Conservation (phyloP, 2,329 filamentous ascomycete genomes). For the Rutstroemia sp. region DNA sequence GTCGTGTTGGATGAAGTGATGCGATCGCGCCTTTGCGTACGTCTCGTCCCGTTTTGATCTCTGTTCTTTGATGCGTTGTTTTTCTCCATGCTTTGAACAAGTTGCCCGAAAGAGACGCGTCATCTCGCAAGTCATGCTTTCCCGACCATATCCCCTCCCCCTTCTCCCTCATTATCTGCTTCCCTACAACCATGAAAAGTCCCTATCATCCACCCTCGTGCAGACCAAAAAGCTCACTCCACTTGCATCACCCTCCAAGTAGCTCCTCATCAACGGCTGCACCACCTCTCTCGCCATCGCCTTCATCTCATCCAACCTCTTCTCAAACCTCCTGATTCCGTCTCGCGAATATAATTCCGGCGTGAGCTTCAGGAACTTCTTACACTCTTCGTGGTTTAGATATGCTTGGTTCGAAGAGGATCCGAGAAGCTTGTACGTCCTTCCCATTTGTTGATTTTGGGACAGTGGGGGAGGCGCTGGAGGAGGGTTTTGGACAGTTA, state of each 20-base stretch:
- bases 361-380: constrained; percentile 77
- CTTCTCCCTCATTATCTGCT: not conserved
- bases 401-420: constrained; percentile 52
- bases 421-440: constrained; percentile 72
- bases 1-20: not conserved
- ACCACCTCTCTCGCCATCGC: constrained; percentile 74
- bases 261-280: constrained; percentile 77
- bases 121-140: not conserved
- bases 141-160: not conserved
- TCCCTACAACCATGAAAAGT: constrained; percentile 48
- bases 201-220: constrained; percentile 51
- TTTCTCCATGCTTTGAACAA: not conserved
- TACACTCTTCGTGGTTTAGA: constrained; percentile 79
- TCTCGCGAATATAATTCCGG: constrained; percentile 80
- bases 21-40: not conserved
- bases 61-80: not conserved
- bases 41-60: not conserved
- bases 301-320: constrained; percentile 83
- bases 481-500: constrained; percentile 3
- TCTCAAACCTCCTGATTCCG: constrained; percentile 79
- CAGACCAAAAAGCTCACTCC: constrained; percentile 58
- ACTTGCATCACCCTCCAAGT: constrained; percentile 65
- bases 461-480: not conserved
- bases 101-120: not conserved
- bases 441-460: constrained; percentile 43